Evolutionary conservation across 768 basidiomycete genomes (phyloP), one percentile per base, ranked within the genome.

Genomic region (Termitomyces sp.): DNA sequence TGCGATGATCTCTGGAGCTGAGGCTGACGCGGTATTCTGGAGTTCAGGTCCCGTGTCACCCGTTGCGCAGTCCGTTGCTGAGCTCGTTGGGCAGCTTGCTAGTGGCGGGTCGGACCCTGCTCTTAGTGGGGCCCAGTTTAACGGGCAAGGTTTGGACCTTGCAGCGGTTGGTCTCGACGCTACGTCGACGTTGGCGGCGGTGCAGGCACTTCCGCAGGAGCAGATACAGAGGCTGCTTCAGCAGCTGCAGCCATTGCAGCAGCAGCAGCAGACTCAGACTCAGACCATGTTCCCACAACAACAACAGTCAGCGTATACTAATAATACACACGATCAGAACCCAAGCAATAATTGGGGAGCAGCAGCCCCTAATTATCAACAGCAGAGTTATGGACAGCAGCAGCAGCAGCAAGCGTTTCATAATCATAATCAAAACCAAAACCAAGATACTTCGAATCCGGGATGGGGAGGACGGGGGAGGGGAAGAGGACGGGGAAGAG

Each of bases 11-110:
- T 75, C 81, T 34, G 88, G 90, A 22, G 74, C 80, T 21, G 87
- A 88, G 51, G 77, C 82, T 55, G 85, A 90, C 58, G 68, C 75
- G 30, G 63, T 85, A 47, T 86, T 88, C 71, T 88, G 86, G 86
- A 83, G 72, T 51, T 70, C 68, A 26, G 74, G 69, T 22, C 70
- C 72, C 15, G 62, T 68, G 15, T 59, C 62, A 17, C 60, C 65
- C 21, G 61, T 63, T 21, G 62, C 71, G 46, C 66, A 71, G 56
- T 82, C 82, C n/a, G 87, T 87, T 34, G 82, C 85, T 49, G 87
- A 87, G 60, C 76, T 88, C 44, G 82, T 88, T 35, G 79, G 82
- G 34, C 84, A 87, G 70, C 76, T 88, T 22, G 77, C 78, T 14
- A 72, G 71, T 22, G 77, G 73, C 22, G 71, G 69, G 56, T 41